phyloP scores from a whole-genome alignment of 2,329 filamentous ascomycete species.

The Furcasterigmium furcatum region DNA sequence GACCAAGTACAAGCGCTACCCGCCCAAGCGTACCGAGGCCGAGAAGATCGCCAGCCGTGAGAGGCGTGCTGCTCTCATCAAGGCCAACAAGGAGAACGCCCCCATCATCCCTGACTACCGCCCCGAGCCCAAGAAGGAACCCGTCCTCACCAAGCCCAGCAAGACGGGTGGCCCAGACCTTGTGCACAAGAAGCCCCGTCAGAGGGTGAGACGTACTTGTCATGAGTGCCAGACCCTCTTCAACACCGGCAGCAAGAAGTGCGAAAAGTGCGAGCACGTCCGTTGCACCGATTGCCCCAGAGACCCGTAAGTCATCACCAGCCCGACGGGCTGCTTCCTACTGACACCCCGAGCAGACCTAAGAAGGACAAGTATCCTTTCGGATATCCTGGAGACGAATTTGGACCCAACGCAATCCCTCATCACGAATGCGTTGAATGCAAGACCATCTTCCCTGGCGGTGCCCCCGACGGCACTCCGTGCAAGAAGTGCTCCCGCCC shows the following conservation, averaged over 20 bases:
- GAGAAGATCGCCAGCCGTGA: slow-evolving; percentile 51
- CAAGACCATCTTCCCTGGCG: slow-evolving; percentile 50
- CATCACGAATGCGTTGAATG: slow-evolving; percentile 63
- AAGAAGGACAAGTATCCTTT: slow-evolving; percentile 68
- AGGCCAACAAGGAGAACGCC: slow-evolving; percentile 56
- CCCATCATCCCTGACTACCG: slow-evolving; percentile 50
- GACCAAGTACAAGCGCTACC: slow-evolving; percentile 73
- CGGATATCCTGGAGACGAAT: slow-evolving; percentile 66
- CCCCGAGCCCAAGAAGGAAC: slow-evolving; percentile 40
- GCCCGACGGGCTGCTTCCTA: no score
- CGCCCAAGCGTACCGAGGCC: slow-evolving; percentile 59
- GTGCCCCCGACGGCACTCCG: slow-evolving; percentile 45
- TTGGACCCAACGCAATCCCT: slow-evolving; percentile 46
- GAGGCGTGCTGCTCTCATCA: slow-evolving; percentile 43
- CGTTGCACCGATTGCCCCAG: slow-evolving; percentile 80
- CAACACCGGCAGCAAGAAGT: slow-evolving; percentile 54
- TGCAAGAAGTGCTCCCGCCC: slow-evolving; percentile 60
- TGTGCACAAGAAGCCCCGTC: slow-evolving; percentile 66
- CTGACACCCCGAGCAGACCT: slow-evolving; percentile 36
- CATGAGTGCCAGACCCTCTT: slow-evolving; percentile 71
- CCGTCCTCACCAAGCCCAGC: slow-evolving; percentile 59
- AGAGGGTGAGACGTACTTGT: slow-evolving; percentile 73
- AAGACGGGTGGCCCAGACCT: slow-evolving; percentile 67
- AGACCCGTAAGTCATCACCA: slow-evolving; percentile 77
- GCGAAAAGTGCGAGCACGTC: slow-evolving; percentile 65